Percentiles rank a stretch among this genome's conserved stretches.
These are phyloP conservation scores for Recurvomyces mirabilis DNA, from an alignment of 495 filamentous ascomycete genomes.

Conservation along the genomic window DNA sequence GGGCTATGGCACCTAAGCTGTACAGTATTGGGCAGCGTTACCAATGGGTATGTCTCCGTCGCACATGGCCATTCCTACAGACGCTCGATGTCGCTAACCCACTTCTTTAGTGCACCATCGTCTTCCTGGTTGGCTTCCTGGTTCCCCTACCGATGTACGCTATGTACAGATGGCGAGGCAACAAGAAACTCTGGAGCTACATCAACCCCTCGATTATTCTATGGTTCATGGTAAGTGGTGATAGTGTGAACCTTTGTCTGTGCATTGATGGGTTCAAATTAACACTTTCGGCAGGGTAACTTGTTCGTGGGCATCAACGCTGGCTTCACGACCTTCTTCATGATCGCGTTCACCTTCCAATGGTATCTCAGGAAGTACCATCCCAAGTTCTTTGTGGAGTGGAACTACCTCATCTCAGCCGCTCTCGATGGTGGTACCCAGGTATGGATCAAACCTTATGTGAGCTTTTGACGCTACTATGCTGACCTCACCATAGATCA, in stretches of 20 bases:
- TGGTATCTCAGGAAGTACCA: slow-evolving; percentile 40
- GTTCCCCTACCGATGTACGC: slow-evolving; percentile 31
- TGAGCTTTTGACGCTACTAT: too few relatives aligned
- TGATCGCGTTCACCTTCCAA: slow-evolving; percentile 38
- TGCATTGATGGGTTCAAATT: too few relatives aligned
- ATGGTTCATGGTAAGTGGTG: slow-evolving; percentile 28
- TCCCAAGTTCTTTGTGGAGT: slow-evolving; percentile 42
- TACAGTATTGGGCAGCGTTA: slow-evolving; percentile 17
- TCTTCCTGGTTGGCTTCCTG: slow-evolving; percentile 29
- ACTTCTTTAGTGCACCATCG: slow-evolving; percentile 30
- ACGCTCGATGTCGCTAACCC: slow-evolving; percentile 29
- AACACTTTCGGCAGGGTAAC: too few relatives aligned
- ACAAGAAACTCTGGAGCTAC: slow-evolving; percentile 8
- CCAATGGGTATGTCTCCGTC: too few relatives aligned
- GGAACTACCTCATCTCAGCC: slow-evolving; percentile 43
- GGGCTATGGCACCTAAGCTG: slow-evolving; percentile 14
- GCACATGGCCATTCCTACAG: too few relatives aligned
- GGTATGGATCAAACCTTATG: slow-evolving; percentile 11
- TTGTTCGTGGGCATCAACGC: slow-evolving; percentile 32
- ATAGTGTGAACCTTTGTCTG: too few relatives aligned
- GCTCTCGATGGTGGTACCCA: slow-evolving; percentile 45
- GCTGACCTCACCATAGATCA: too few relatives aligned
- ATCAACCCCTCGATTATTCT: slow-evolving; percentile 28
- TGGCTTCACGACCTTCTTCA: slow-evolving; percentile 29
- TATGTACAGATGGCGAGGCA: slow-evolving; percentile 15